Evolutionary conservation across 768 basidiomycete species (phyloP), one percentile per base, ranked within the genome.

Genomic region (Tulasnella sp.): DNA sequence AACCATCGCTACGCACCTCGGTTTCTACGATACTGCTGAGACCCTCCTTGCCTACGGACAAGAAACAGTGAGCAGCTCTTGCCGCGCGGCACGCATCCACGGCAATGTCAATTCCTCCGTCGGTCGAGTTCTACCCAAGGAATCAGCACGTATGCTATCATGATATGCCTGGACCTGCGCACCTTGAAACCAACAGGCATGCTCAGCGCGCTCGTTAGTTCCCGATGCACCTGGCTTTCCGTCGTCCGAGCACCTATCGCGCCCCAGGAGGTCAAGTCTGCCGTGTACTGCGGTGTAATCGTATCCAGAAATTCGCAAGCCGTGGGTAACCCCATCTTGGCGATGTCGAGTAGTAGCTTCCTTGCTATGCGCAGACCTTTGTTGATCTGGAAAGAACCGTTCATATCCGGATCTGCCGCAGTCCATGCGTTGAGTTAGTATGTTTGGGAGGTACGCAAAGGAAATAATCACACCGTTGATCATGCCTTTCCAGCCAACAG

Each of bases 401-500:
- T 92, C 74, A 97, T 82, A 53, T 90, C 87, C 5, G 94, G 93
- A 65, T 97, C 73, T 69, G 62, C n/a, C 19, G 21, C 19, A 21
- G 6, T 14, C 14, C 19, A 7, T 4, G 23, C 5, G 17, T 39
- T 27, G 11, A 62, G 50, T n/a, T n/a, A n/a, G n/a, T n/a, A n/a
- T n/a, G n/a, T n/a, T n/a, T 46, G 12, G 19, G 11, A 9, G n/a
- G n/a, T 51, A 11, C 15, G 46, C 9, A n/a, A 12, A 29, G 23
- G n/a, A n/a, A 35, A 8, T 1, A 15, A 21, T 4, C 29, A 5
- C 9, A 71, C 71, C 92, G 67, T 97, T 98, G 71, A 98, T 97
- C 61, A 98, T 79, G 35, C 94, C 94, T 69, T 99, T 99, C 94
- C 94, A 99, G 25, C 96, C 96, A 46, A 98, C 85, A 0, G 94